Evolutionary conservation across 495 filamentous ascomycete genomes (phyloP).

Genomic region (Chaetomium cochliodes): DNA sequence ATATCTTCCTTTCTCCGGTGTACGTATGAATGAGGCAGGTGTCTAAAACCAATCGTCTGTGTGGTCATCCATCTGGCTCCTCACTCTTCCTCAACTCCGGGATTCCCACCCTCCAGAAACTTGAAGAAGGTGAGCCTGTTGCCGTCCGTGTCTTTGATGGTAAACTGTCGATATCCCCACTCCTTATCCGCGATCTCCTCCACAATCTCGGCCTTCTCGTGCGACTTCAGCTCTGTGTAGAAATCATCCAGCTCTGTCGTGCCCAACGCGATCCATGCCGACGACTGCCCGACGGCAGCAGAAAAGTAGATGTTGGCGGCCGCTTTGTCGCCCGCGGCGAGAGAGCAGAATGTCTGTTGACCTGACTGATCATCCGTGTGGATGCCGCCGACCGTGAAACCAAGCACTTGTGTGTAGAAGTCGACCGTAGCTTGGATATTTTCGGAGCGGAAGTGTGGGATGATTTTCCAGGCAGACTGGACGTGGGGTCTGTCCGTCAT

Average conservation of each 20-base stretch:
- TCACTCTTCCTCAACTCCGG: neutral
- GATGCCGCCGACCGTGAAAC: neutral
- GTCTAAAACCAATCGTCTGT: too few species aligned
- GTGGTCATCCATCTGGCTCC: neutral
- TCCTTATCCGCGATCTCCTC: neutral
- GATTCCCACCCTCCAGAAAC: neutral
- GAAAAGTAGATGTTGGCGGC: neutral
- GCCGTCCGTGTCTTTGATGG: neutral
- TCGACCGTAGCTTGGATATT: conserved; percentile 2
- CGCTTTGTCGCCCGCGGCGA: neutral
- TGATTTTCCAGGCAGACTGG: neutral
- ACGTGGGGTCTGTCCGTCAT: neutral
- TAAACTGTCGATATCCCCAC: neutral
- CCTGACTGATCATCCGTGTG: neutral
- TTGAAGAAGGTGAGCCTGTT: neutral
- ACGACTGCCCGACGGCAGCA: neutral
- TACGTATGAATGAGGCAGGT: too few species aligned
- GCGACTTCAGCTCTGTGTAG: neutral
- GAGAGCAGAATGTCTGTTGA: neutral
- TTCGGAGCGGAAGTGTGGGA: neutral
- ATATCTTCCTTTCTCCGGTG: too few species aligned
- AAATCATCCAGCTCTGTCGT: neutral
- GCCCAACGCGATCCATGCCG: neutral
- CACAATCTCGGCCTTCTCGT: neutral
- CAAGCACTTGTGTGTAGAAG: neutral